These are phyloP conservation scores for Farysia itapuensis DNA, from an alignment of 1,284 basidiomycete genomes.

Conservation along the genomic window DNA sequence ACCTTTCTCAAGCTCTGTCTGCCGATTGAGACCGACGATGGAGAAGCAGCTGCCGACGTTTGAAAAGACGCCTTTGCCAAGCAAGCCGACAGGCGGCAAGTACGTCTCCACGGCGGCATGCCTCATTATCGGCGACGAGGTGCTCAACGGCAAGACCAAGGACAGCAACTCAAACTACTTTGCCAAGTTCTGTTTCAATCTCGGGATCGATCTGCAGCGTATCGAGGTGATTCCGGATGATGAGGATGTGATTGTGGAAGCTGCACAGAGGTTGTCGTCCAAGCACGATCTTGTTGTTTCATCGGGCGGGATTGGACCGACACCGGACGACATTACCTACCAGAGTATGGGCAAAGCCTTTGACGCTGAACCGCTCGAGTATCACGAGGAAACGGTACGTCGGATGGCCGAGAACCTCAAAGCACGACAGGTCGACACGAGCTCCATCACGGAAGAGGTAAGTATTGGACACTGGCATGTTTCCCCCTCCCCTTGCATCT, in stretches of 20 bases:
- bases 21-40: too few relatives aligned
- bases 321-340: slow-evolving; percentile 72
- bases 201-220: slow-evolving; percentile 58
- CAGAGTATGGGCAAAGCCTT: slow-evolving; percentile 83
- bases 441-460: slow-evolving; percentile 68
- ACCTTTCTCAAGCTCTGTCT: too few relatives aligned
- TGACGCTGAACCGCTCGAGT: slow-evolving; percentile 65
- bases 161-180: slow-evolving; percentile 73
- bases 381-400: slow-evolving; percentile 77
- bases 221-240: slow-evolving; percentile 91
- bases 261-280: slow-evolving; percentile 75
- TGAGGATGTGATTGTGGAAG: slow-evolving; percentile 83
- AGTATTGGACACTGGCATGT: not conserved
- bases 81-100: slow-evolving; percentile 37
- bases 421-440: slow-evolving; percentile 66
- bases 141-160: slow-evolving; percentile 68
- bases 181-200: slow-evolving; percentile 60
- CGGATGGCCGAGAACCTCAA: slow-evolving; percentile 74
- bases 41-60: slow-evolving; percentile 32
- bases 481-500: not conserved
- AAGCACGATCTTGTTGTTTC: slow-evolving; percentile 39
- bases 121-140: slow-evolving; percentile 69
- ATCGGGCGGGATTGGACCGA: slow-evolving; percentile 53
- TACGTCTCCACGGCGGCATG: slow-evolving; percentile 49
- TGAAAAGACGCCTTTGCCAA: slow-evolving; percentile 25